Percentiles rank a stretch among this genome's conserved stretches.
Conservation (phyloP, 192 early-diverging fungal genomes). For the Backusella parvicylindrica region DNA sequence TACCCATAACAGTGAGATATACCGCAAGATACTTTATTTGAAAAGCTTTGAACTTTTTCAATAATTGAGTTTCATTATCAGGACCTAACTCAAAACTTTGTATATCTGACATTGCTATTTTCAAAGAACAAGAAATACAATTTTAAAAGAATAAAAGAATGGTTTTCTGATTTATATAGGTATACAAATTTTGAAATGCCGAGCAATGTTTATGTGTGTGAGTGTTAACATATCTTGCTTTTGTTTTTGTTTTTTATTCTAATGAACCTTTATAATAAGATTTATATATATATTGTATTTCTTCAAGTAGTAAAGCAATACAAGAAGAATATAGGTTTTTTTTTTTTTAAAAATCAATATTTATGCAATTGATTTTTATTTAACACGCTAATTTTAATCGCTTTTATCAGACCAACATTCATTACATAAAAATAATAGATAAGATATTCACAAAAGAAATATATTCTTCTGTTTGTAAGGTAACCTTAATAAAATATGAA, state of each 20-base stretch:
- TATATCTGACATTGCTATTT: neutral
- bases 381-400: no score
- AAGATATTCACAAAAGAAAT: no score
- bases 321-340: no score
- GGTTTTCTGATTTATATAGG: neutral
- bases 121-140: neutral
- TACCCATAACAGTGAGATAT: constrained; percentile 33
- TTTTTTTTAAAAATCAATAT: no score
- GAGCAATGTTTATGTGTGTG: neutral
- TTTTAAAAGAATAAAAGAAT: neutral
- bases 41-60: constrained; percentile 17
- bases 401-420: no score
- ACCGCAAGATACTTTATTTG: constrained; percentile 25
- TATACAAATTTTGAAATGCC: neutral
- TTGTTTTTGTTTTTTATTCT: neutral
- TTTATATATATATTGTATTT: neutral
- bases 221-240: neutral
- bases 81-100: constrained; percentile 7
- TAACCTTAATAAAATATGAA: neutral
- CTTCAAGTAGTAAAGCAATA: no score
- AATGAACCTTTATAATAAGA: no score
- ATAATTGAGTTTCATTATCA: constrained; percentile 1
- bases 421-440: no score
- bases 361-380: no score
- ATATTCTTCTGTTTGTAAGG: no score